Base-by-base conservation (phyloP, 73 alveolate species). In the Breviolum minutum region DNA sequence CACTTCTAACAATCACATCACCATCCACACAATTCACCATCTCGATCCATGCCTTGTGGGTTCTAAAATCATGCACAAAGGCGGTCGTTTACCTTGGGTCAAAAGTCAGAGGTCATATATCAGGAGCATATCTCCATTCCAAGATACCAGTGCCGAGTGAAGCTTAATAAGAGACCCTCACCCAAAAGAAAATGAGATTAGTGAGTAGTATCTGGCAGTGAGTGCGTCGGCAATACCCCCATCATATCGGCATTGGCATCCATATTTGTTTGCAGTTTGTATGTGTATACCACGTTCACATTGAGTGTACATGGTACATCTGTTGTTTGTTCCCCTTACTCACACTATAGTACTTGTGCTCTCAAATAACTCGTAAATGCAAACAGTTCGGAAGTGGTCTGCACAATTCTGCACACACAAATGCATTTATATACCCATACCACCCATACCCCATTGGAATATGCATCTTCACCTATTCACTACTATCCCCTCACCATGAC, bases 21-120 rank as follows among this genome's bases (percentile, higher is more conserved):
- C 84, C 84, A 74, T 20, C 60, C 48, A 17, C 26, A 74, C 17
- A 11, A 63, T 7, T 48, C 73, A 16, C 6, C 71, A 32, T 20
- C 17, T 30, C 7, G 54, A 17, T 16, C 9, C 79, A 24, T 19
- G 87, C 98, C 98, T 86, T 12, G 99, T 95, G 69, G 99, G 99
- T 71, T 95, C 99, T 20, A 95, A 63, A 80, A 95, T 95, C 91
- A 95, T 70, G 70, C 99, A 95, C 71, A 95, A 80, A 12, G 99
- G 99, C 26, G 95, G 99, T 2, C 99, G 88, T 82, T 82, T 94
- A 27, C 99, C 99, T 94, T 9, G 48, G 81, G 48, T 40, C 54
- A 3, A 3, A 40, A 40, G n/a, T n/a, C n/a, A n/a, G n/a, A n/a
- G n/a, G n/a, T n/a, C n/a, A n/a, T n/a, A n/a, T n/a, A n/a, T n/a